Conservation (phyloP, 352 stramenopile species). For the Elongisporangium prolatum region DNA sequence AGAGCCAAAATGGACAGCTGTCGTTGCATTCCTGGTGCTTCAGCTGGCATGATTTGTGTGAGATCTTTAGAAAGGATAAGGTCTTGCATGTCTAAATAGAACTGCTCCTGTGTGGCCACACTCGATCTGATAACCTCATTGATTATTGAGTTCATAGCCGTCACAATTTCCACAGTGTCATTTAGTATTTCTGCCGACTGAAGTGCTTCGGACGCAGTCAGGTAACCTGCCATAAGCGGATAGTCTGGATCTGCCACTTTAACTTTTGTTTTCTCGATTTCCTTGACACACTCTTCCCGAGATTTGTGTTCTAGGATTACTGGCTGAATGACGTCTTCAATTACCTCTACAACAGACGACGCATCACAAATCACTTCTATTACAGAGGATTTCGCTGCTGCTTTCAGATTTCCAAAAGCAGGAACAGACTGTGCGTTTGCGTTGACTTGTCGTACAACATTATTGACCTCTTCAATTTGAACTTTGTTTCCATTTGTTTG, state of each 20-base stretch:
- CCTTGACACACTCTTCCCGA: neutral
- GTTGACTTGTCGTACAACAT: no score
- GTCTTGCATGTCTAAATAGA: no score
- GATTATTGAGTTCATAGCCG: neutral
- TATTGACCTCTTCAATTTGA: no score
- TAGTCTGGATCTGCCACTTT: neutral
- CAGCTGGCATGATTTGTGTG: no score
- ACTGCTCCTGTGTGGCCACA: neutral
- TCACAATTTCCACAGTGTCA: neutral
- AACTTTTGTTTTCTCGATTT: neutral
- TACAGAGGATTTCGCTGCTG: neutral
- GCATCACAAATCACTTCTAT: neutral
- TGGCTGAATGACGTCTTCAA: neutral
- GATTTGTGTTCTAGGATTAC: neutral
- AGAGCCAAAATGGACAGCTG: no score
- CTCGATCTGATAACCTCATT: neutral
- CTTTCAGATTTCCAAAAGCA: neutral
- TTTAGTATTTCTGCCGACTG: neutral
- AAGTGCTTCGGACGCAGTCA: neutral
- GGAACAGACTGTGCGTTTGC: no score
- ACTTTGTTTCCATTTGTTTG: no score
- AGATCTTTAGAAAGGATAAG: no score
- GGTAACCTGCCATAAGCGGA: neutral
- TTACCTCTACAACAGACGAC: neutral
- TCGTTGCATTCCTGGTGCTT: no score